Evolutionary conservation across 1,284 basidiomycete genomes (phyloP), one percentile per base, ranked within the genome.

Genomic region (Trichosporon coremiiforme): DNA sequence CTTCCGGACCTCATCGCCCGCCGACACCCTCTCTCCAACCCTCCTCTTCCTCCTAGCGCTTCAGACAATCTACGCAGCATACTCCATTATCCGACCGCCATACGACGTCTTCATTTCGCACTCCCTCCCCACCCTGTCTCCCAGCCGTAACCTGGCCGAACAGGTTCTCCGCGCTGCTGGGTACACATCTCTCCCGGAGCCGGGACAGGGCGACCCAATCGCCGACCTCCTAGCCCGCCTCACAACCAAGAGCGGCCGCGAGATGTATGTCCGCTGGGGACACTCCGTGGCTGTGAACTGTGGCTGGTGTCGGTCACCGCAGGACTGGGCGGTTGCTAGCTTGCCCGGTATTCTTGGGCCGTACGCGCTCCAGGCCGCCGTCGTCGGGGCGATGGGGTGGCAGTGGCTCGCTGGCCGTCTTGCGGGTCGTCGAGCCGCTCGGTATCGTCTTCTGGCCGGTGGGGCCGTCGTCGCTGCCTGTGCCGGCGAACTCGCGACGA

Each of bases 201-300:
- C 36, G 1, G 47, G 47, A 4, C 22, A 12, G 13, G 50, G 65
- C 63, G 67, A 69, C 53, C 66, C 67, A 73, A 7, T 74, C 9
- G 77, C 77, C 31, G 64, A 76, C 0, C 63, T 82, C 4, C 70
- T 82, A 10, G 65, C 70, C 9, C 73, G 72, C 41, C 71, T 82
- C 9, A 64, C 71, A 9, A 70, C 67, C 4, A 65, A 77, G 17
- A 76, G 78, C 12, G 76, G 70, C 10, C 73, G 80, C 8, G 62
- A 73, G 4, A 64, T 74, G 8, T 82, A 82, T 68, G 65, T 71
- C 10, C 76, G 77, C 55, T 79, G 75, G 68, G 80, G 79, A 1
- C 80, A 82, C 71, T 31, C 65, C 2, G 55, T 75, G 1, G 50
- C 79, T 9, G 25, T 67, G 9, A 38, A 68, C 15, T 81, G 80